phyloP scores from a whole-genome alignment of 2,329 filamentous ascomycete genomes.

The Thielaviopsis ethacetica region DNA sequence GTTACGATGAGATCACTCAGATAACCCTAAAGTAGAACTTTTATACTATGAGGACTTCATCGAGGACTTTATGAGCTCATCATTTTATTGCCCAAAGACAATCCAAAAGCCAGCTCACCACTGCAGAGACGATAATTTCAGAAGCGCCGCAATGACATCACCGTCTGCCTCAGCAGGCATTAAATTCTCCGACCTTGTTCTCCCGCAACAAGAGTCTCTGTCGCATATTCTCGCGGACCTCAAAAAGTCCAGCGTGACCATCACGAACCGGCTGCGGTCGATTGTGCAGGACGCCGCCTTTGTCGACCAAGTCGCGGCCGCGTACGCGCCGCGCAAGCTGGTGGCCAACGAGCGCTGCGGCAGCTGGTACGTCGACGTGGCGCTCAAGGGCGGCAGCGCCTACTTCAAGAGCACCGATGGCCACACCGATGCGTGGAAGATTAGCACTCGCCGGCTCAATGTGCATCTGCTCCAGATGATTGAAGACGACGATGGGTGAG shows the following conservation, averaged over 20 bases:
- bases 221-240: slow-evolving; percentile 55
- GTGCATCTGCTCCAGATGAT: slow-evolving; percentile 60
- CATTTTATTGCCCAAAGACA: no score
- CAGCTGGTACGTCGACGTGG: slow-evolving; percentile 74
- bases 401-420: slow-evolving; percentile 99
- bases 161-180: background rate
- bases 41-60: background rate
- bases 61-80: no score
- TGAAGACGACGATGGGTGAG: slow-evolving; percentile 48
- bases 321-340: slow-evolving; percentile 44
- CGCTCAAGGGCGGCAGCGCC: slow-evolving; percentile 50
- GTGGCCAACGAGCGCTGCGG: slow-evolving; percentile 91
- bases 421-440: slow-evolving; percentile 78
- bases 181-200: slow-evolving; percentile 27
- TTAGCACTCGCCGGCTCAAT: slow-evolving; percentile 73
- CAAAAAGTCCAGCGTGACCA: slow-evolving; percentile 45
- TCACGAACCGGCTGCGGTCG: slow-evolving; percentile 70
- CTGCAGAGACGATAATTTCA: no score
- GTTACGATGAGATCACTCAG: background rate
- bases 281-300: slow-evolving; percentile 65
- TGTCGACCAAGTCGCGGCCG: slow-evolving; percentile 42
- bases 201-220: slow-evolving; percentile 44
- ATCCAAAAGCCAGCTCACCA: background rate
- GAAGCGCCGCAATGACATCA: background rate
- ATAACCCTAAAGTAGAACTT: background rate